phyloP scores from a whole-genome alignment of 441 rosid species.

The Croton setiger region DNA sequence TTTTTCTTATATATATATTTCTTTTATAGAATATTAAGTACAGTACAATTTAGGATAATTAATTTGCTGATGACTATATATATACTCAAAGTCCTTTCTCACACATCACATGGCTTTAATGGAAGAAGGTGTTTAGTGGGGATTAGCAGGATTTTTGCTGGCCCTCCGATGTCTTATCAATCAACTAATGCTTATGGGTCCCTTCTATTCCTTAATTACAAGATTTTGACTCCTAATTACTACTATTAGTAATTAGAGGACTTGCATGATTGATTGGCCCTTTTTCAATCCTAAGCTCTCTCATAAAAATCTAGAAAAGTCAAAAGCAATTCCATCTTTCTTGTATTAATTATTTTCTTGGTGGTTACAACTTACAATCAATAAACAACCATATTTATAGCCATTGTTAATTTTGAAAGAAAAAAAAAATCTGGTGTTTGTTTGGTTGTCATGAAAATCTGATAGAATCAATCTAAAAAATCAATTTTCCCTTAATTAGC shows the following conservation, averaged over 20 bases:
- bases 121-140: neutral
- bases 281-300: neutral
- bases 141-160: neutral
- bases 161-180: neutral
- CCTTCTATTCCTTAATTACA: neutral
- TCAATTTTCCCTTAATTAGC: too few relatives aligned
- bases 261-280: neutral
- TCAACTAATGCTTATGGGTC: neutral
- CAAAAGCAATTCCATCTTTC: too few relatives aligned
- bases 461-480: too few relatives aligned
- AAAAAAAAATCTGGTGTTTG: neutral
- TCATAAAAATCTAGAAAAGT: too few relatives aligned
- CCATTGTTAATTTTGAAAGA: too few relatives aligned
- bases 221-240: neutral
- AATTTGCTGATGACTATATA: neutral
- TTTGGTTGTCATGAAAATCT: too few relatives aligned
- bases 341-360: too few relatives aligned
- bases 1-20: too few relatives aligned
- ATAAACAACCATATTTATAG: neutral
- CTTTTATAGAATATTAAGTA: too few relatives aligned
- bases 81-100: neutral
- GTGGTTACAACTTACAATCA: neutral
- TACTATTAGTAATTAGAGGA: neutral
- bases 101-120: neutral
- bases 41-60: neutral